Base-by-base conservation (phyloP, 495 filamentous ascomycete species). In the Penicillium canescens region DNA sequence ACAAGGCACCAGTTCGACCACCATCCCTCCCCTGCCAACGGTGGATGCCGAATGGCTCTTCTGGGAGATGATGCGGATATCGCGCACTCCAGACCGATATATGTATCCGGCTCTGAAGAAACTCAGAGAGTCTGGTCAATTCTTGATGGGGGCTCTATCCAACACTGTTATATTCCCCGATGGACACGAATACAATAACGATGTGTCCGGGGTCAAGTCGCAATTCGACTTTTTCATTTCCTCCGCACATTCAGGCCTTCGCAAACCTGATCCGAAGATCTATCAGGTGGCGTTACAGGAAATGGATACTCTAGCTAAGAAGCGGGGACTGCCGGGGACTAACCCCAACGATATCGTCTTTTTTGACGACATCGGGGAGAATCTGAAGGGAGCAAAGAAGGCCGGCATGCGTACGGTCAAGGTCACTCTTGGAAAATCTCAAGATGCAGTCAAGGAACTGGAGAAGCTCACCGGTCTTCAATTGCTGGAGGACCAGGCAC, bases 351-450 rank as follows among this genome's bases (percentile, higher is more conserved):
- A 97, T 46, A 73, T 96, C 42, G 75, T 96, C 14, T 98, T 98
- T 69, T 68, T 97, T 44, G 94, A 98, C 76, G 94, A 98, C 71
- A 98, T 98, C 64, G 94, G 94, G 0, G 84, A 89, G 75, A 98
- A 98, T 67, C 68, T 97, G 59, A 93, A 91, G 74, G 83, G 80
- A 10, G 94, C 86, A 10, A 91, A 80, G 74, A 76, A 72, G 46
- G 67, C 83, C 10, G 94, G 94, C 23, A 87, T 98, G 67, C 71
- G 78, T 52, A 96, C 92, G 2, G 78, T 98, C 55, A 95, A 88
- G 65, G 94, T 98, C 3, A 74, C 79, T 7, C 73, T 97, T 28
- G 92, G 92, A 26, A 84, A 76, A 67, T 85, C 86, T 6, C 84
- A 82, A 73, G 84, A 91, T 70, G 93, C 92, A 10, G 86, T 90